Conservation (phyloP, 768 basidiomycete genomes). For the Suillus brevipes region DNA sequence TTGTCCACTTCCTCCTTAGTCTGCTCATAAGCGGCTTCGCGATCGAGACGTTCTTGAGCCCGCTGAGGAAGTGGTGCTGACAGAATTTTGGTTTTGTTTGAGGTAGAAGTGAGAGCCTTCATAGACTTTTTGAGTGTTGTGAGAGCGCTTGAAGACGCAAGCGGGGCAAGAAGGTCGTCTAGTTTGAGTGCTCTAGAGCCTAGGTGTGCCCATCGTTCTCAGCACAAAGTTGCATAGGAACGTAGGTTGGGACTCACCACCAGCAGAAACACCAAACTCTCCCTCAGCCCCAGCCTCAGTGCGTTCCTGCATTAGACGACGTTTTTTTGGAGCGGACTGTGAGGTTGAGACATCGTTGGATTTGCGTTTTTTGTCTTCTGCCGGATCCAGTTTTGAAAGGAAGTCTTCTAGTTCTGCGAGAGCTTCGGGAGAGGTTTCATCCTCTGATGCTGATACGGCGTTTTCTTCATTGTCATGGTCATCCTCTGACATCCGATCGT, state of each 20-base stretch:
- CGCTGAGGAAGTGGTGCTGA: slow-evolving; percentile 85
- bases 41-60: slow-evolving; percentile 85
- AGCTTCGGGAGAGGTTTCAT: slow-evolving; percentile 54
- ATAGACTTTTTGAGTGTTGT: slow-evolving; percentile 69
- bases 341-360: slow-evolving; percentile 18
- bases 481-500: slow-evolving; percentile 36
- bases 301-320: slow-evolving; percentile 62
- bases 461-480: slow-evolving; percentile 39
- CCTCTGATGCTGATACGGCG: slow-evolving; percentile 43
- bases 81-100: slow-evolving; percentile 58
- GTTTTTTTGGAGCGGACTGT: slow-evolving; percentile 45
- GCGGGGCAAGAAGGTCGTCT: slow-evolving; percentile 75
- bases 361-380: slow-evolving; percentile 60
- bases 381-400: slow-evolving; percentile 61
- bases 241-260: slow-evolving; percentile 11
- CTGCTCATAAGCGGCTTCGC: slow-evolving; percentile 92
- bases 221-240: neutral
- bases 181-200: slow-evolving; percentile 58
- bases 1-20: slow-evolving; percentile 92
- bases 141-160: slow-evolving; percentile 59
- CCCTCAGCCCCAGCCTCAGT: slow-evolving; percentile 80
- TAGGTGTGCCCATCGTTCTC: slow-evolving; percentile 20
- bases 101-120: slow-evolving; percentile 58
- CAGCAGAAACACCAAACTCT: slow-evolving; percentile 72
- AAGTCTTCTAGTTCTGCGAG: slow-evolving; percentile 72